Conservation (phyloP, 2,329 filamentous ascomycete species). For the Nigrospora sphaerica region DNA sequence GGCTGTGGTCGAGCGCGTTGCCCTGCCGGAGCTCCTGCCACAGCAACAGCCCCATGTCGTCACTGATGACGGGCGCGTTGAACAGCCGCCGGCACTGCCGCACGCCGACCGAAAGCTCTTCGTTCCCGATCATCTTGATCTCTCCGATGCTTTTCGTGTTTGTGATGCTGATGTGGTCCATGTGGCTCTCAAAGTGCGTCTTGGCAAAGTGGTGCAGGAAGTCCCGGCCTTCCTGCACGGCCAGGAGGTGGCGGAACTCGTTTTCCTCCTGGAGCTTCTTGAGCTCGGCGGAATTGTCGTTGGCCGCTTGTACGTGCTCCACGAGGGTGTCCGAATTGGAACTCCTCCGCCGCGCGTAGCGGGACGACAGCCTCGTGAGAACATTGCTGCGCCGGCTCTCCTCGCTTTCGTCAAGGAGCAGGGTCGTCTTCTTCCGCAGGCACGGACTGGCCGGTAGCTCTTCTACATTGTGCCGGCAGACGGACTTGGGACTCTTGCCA, state of each 20-base stretch:
- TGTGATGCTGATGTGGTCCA: constrained; percentile 7
- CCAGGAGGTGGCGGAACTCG: constrained; percentile 1
- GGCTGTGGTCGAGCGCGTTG: constrained; percentile 8
- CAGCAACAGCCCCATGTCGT: constrained; percentile 9
- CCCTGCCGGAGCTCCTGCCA: constrained; percentile 12
- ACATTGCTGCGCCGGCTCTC: background rate
- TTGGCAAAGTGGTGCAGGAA: constrained; percentile 10
- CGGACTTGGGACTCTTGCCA: too few species aligned
- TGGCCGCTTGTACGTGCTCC: too few species aligned
- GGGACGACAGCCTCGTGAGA: background rate
- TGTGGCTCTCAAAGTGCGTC: constrained; percentile 7
- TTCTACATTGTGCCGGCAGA: too few species aligned
- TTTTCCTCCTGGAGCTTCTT: background rate
- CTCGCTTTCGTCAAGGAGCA: too few species aligned
- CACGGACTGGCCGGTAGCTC: too few species aligned
- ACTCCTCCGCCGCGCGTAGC: too few species aligned
- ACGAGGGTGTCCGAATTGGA: too few species aligned
- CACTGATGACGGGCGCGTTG: constrained; percentile 13
- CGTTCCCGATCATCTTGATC: constrained; percentile 15
- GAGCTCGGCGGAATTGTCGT: background rate
- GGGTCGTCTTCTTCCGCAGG: too few species aligned
- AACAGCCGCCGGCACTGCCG: constrained; percentile 11
- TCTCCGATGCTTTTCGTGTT: constrained; percentile 9
- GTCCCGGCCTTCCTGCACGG: constrained; percentile 4
- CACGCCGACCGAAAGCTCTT: constrained; percentile 5